Base-by-base conservation (phyloP, 495 filamentous ascomycete genomes). In the Annulohypoxylon maeteangense region DNA sequence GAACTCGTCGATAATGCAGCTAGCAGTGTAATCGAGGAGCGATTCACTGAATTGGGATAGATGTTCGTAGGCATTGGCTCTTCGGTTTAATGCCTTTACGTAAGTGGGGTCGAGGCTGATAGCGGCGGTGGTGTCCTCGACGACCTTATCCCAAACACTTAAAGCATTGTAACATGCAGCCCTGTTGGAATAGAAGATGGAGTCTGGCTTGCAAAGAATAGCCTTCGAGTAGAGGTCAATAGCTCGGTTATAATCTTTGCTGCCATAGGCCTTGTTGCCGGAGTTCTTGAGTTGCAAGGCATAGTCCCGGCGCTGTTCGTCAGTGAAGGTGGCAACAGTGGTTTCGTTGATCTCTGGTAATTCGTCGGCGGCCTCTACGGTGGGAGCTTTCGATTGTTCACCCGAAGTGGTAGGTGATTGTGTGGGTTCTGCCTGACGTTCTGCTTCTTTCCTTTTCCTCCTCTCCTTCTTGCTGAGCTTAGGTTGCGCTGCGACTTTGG, bases 1-100 rank as follows among this genome's bases (percentile, higher is more conserved):
- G 86, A 99, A 99, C 51, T 89, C 89, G 81, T 98, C 96, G 78
- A 99, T 97, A 74, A 99, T 99, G 83, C 95, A 99, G 85, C 93
- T 97, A 42, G 96, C 96, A 16, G 95, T 99, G 80, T 94, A 98
- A 80, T 99, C 95, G 31, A 99, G 87, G 20, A 99, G 89, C 50
- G 95, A 96, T 74, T 97, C 93, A 84, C 93, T 96, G 85, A 90
- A 97, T 77, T 90, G 91, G 56, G 88, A 90, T 4, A 95, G 85
- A 74, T 98, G 92, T 81, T 99, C 95, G 78, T 98, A 98, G 40
- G 95, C 95, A 76, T 93, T 96, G 42, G 95, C 95, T 75, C 95
- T 89, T 68, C 95, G 90, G 85, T 98, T 98, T 62, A 99, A 84
- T 1, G 96, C 96, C 83, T 99, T 99, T 76, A 98, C 89, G 79